phyloP scores from a whole-genome alignment of 768 basidiomycete genomes.

The Leucogyrophana mollusca region DNA sequence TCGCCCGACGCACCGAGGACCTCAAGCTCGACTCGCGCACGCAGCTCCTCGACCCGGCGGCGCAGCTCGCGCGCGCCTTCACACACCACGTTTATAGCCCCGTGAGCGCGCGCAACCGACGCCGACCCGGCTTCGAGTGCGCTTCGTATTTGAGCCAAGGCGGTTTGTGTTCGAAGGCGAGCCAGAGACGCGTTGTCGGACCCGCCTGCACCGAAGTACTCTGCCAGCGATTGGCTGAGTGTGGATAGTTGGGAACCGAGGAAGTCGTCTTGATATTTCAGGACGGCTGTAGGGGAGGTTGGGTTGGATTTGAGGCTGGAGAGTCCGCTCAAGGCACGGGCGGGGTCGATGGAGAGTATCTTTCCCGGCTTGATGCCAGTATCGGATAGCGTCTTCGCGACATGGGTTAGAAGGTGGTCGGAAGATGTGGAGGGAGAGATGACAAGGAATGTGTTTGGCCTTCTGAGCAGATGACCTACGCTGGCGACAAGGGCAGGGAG shows the following conservation, averaged over 20 bases:
- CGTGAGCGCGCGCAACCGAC: slow-evolving; percentile 27
- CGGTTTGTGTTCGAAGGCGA: slow-evolving; percentile 35
- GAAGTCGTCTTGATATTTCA: slow-evolving; percentile 64
- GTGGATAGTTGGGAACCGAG: slow-evolving; percentile 56
- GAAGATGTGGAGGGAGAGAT: slow-evolving; percentile 29
- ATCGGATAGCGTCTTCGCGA: slow-evolving; percentile 20
- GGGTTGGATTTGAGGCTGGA: slow-evolving; percentile 44
- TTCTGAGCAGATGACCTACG: slow-evolving; percentile 25
- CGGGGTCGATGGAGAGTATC: slow-evolving; percentile 54
- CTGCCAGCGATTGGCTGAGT: slow-evolving; percentile 40
- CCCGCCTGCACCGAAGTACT: slow-evolving; percentile 9
- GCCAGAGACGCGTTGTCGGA: slow-evolving; percentile 9
- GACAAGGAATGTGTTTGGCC: slow-evolving; percentile 45
- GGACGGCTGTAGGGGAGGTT: slow-evolving; percentile 48
- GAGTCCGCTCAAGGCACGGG: slow-evolving; percentile 56
- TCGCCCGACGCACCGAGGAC: slow-evolving; percentile 35
- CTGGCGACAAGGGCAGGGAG: slow-evolving; percentile 35
- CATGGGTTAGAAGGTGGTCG: slow-evolving; percentile 11
- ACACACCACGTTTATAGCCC: slow-evolving; percentile 35
- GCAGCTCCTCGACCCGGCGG: slow-evolving; percentile 38
- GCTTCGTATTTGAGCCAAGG: slow-evolving; percentile 37
- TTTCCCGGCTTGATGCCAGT: slow-evolving; percentile 24
- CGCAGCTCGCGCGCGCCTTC: slow-evolving; percentile 36
- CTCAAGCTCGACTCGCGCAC: slow-evolving; percentile 32
- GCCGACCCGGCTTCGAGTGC: slow-evolving; percentile 37